Base-by-base conservation (phyloP, 768 basidiomycete genomes). In the Pulveroboletus sp. region DNA sequence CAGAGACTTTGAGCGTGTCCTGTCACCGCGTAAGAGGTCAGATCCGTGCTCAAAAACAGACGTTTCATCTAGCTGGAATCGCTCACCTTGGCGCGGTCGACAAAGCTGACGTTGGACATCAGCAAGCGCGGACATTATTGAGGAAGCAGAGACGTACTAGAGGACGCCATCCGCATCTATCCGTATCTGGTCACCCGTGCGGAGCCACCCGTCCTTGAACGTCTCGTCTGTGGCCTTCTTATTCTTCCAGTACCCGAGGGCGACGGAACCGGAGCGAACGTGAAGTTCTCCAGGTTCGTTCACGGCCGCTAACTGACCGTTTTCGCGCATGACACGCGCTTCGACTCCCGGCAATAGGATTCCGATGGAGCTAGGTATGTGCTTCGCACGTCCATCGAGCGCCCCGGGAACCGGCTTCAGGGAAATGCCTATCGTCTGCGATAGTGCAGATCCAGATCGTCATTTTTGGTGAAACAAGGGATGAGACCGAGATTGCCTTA, bases 1-100 rank as follows among this genome's bases (percentile, higher is more conserved):
- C 89, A 0, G 86, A 88, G 3, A 92, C 76, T 62, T 92, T 92
- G 19, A 92, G 73, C 0, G 81, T 89, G 60, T 91, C 89, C 82
- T 88, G 22, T 20, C 6, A 29, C 14, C 14, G n/a, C 43, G 38
- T 14, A 17, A 2, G 4, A 6, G 12, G 27, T 12, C 12, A 12
- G 12, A 12, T n/a, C 27, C 27, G 27, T 29, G n/a, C n/a, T n/a
- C n/a, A n/a, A n/a, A n/a, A n/a, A n/a, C n/a, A n/a, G n/a, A n/a
- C n/a, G 17, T n/a, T 13, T 11, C 37, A 26, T 14, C 20, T 34
- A 43, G 35, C 13, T 4, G 13, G 23, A 41, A 40, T 23, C 11
- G 26, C 51, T 53, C 43, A 85, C 86, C 77, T 91, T 90, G n/a
- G 76, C 73, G 45, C 89, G 76, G 63, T 91, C 89, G 10, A 81